Evolutionary conservation across 208 protist genomes (phyloP), one percentile per base, ranked within the genome.

Genomic region (Acanthamoeba culbertsoni): DNA sequence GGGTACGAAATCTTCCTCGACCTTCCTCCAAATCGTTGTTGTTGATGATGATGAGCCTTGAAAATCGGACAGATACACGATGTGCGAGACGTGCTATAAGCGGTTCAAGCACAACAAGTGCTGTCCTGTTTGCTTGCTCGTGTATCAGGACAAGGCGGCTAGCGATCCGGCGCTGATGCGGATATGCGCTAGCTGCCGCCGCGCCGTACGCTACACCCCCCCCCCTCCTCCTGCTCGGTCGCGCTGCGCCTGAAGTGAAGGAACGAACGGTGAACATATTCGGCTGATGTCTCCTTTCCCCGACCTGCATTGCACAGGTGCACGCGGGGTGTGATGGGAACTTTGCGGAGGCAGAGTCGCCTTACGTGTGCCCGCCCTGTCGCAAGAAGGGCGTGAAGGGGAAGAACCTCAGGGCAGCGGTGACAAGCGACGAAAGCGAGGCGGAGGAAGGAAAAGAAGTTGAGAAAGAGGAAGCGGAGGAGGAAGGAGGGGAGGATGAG

Each of bases 101-200:
- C 37, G 71, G 43, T 82, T 31, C 45, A 82, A 82, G 71, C 71
- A 82, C 71, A 82, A 82, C 71, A 82, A 82, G 71, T 82, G 35
- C 45, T 82, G 71, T 18, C 71, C 71, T 4, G 43, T 82, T 2
- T 82, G 71, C 45, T 31, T 26, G 20, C 71, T 46, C 71, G 71
- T 82, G n/a, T 82, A 82, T 43, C 8, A 14, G 42, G 71, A 82
- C 8, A 82, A 53, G 71, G 71, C 46, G 26, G 16, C 18, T 23
- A 23, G 26, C 37, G 20, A 82, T 18, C 42, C 71, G 31, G 23
- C 71, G 3, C 42, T 53, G 12, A 37, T 82, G 1, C 71, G 71
- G 7, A 16, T n/a, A 16, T 82, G 71, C 45, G 71, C 31, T 26
- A 53, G 43, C 45, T 82, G 71, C 71, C 37, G 71, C 20, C 71